Base-by-base conservation (phyloP, 2,329 filamentous ascomycete species). In the Ceratocystis eucalypticola region DNA sequence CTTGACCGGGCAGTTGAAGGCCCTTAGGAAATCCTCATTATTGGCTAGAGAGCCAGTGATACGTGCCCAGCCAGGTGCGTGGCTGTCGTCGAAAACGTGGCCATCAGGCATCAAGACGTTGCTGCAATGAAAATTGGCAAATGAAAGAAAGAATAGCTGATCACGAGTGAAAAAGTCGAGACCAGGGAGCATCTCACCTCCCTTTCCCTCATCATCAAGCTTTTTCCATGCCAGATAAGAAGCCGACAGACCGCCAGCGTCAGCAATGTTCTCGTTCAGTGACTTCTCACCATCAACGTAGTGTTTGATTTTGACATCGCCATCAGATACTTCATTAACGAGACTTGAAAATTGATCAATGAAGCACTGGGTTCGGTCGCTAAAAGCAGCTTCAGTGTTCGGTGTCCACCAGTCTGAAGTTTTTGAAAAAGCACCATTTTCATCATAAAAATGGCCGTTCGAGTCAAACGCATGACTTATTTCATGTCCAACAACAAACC, bases 401-500 rank as follows among this genome's bases (percentile, higher is more conserved):
- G 84, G 76, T 15, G 83, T 82, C 85, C 85, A 88, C 86, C 86
- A 88, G 68, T 85, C 79, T 84, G 71, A 81, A 82, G 71, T 85
- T 86, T 37, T 1, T 0, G 33, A 37, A 37, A 10, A 37, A 3
- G 8, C 33, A 25, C 84, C 86, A 55, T 80, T 82, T 69, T 84
- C 77, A 70, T 89, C 84, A 69, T 84, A 88, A 69, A 85, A 80
- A 20, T 84, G 79, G 8, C 86, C 86, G 0, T 79, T 82, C 41
- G 80, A 85, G 72, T 89, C 87, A 70, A 89, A 88, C 10, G 84
- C 86, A 69, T 89, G 87, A 2, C 83, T 85, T 8, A 89, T 78
- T 72, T 89, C 86, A 71, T 89, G 87, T 1, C 86, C 87, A 12
- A 82, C 83, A 1, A 88, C 80, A 1, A 83, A 80, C 0, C 86